phyloP scores from a whole-genome alignment of 1,284 basidiomycete species.

The Pseudozyma sp. region DNA sequence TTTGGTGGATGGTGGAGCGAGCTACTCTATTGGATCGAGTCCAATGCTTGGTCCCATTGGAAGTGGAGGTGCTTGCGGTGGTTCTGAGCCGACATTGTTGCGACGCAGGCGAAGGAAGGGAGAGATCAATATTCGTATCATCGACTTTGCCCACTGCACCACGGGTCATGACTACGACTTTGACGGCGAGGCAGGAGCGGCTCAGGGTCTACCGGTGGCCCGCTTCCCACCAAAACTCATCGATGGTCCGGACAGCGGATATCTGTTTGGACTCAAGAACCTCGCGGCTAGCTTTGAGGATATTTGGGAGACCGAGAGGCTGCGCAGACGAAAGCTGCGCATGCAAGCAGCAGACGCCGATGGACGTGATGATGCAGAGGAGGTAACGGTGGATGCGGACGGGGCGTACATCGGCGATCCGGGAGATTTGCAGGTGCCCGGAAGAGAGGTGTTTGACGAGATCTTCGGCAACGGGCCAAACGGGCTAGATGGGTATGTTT shows the following conservation, averaged over 20 bases:
- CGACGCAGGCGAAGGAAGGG: constrained; percentile 73
- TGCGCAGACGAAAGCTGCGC: constrained; percentile 28
- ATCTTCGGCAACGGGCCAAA: constrained; percentile 62
- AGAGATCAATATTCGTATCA: constrained; percentile 93
- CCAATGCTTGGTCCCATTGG: constrained; percentile 37
- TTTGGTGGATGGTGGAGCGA: constrained; percentile 35
- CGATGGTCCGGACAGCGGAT: constrained; percentile 89
- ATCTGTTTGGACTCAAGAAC: constrained; percentile 88
- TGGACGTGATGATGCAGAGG: constrained; percentile 17
- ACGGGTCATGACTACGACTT: constrained; percentile 91
- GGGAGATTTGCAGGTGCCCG: constrained; percentile 58
- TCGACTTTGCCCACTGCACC: constrained; percentile 98
- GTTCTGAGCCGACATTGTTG: constrained; percentile 12
- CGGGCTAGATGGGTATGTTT: constrained; percentile 56
- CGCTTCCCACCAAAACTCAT: constrained; percentile 89
- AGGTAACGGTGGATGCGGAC: constrained; percentile 25
- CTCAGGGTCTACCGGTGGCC: constrained; percentile 50
- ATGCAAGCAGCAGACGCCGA: not conserved
- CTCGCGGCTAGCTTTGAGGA: constrained; percentile 77
- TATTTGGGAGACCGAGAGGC: constrained; percentile 63
- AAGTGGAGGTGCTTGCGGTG: not conserved
- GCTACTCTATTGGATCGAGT: constrained; percentile 49
- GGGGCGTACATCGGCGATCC: constrained; percentile 45
- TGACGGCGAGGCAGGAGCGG: not conserved
- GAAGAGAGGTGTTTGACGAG: constrained; percentile 64